Base-by-base conservation (phyloP, 345 rosid genomes). In the Arabidopsis arenosa region DNA sequence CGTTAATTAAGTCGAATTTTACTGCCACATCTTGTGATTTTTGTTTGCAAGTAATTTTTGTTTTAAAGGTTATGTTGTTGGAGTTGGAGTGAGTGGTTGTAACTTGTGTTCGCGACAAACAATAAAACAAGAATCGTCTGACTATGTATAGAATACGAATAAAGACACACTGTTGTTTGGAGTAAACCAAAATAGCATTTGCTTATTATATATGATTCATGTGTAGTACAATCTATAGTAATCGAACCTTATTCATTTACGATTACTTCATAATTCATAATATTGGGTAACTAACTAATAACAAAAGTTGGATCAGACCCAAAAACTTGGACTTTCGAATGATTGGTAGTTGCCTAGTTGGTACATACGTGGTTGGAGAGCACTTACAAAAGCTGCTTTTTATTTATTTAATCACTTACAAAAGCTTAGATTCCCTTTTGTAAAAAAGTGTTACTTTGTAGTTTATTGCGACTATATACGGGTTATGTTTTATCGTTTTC, bases 381-480 rank as follows among this genome's bases (percentile, higher is more conserved):
- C 77, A 64, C 71, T 73, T 73, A 14, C 58, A 44, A 35, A 64
- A 74, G 71, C 10, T 73, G 41, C n/a, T 51, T 72, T 63, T 72
- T 10, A 47, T 72, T 71, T 35, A 8, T 44, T 59, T 35, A 28
- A 28, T 28, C 32, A 28, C 32, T 28, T 28, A 28, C 4, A 28
- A 4, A 28, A 28, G 32, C 32, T 4, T 28, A 28, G 32, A 28
- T 28, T 28, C 32, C 32, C 32, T 28, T 3, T 28, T 28, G 32
- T 28, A 28, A 28, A 28, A 28, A 28, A 28, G 32, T 28, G 32
- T 28, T 28, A 28, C 32, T 28, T 28, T 28, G 32, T 28, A 4
- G 32, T 28, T 28, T 28, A 4, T 28, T 28, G 32, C 32, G 32
- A 28, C 32, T 28, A 28, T 4, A 28, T 28, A 4, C 32, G 32